These are phyloP conservation scores for Agrocybe praecox DNA, from an alignment of 768 basidiomycete species.

Conservation along the genomic window DNA sequence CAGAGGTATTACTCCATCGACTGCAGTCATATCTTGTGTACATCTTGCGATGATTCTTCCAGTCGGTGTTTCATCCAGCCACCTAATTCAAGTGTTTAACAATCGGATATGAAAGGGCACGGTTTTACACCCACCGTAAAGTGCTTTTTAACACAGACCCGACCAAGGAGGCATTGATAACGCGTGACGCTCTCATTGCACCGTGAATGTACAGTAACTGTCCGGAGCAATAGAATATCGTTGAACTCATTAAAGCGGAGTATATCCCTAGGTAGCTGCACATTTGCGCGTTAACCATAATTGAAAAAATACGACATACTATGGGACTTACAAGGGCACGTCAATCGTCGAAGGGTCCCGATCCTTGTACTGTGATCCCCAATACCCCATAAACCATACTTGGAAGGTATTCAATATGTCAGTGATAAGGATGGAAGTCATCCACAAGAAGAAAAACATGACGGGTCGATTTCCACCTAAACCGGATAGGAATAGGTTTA, in stretches of 20 bases:
- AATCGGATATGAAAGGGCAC: constrained; percentile 15
- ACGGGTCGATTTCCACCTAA: constrained; percentile 35
- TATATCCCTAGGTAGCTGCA: constrained; percentile 7
- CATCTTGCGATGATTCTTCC: constrained; percentile 18
- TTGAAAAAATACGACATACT: background rate
- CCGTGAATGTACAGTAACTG: constrained; percentile 7
- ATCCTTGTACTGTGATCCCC: constrained; percentile 44
- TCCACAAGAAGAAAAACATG: constrained; percentile 30
- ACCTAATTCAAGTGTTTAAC: constrained; percentile 21
- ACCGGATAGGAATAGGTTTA: constrained; percentile 37
- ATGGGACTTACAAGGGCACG: constrained; percentile 34
- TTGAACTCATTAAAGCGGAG: background rate
- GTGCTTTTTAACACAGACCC: constrained; percentile 18
- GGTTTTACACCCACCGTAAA: constrained; percentile 3
- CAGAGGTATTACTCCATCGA: constrained; percentile 47
- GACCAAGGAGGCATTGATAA: constrained; percentile 10
- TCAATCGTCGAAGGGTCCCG: constrained; percentile 31
- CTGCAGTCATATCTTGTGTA: constrained; percentile 29
- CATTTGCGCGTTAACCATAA: constrained; percentile 18
- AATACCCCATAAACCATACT: constrained; percentile 47
- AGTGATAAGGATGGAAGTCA: constrained; percentile 17
- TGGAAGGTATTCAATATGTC: constrained; percentile 30
- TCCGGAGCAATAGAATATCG: background rate
- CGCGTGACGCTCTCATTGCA: constrained; percentile 11
- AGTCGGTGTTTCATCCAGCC: constrained; percentile 26